phyloP scores from a whole-genome alignment of 169 alveolate genomes.

The Plasmodium fragile region DNA sequence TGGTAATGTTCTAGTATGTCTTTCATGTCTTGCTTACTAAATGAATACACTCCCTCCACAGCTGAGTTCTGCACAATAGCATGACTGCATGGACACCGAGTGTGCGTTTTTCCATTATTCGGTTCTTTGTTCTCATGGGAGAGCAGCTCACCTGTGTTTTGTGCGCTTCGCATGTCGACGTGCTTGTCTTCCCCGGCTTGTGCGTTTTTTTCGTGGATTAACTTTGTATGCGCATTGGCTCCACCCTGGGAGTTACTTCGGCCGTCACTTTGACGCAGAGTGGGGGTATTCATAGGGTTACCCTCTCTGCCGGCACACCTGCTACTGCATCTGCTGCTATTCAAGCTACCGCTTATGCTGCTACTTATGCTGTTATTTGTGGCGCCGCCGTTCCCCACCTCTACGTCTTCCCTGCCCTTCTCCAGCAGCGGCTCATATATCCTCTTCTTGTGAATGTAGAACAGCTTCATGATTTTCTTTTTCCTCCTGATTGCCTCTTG shows the following conservation, averaged over 20 bases:
- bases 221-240: background rate
- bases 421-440: slow-evolving; percentile 55
- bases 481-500: background rate
- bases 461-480: slow-evolving; percentile 24
- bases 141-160: background rate
- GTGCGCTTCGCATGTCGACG: background rate
- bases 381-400: background rate
- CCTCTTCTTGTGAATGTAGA: slow-evolving; percentile 34
- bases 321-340: background rate
- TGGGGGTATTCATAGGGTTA: background rate
- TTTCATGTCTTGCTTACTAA: slow-evolving; percentile 14
- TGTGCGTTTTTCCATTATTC: background rate
- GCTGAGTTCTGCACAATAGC: background rate
- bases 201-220: background rate
- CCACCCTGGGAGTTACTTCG: background rate
- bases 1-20: slow-evolving; percentile 16
- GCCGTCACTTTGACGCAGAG: background rate
- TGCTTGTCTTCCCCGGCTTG: background rate
- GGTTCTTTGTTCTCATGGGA: background rate
- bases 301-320: background rate
- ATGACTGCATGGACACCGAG: background rate
- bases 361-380: background rate
- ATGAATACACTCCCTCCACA: background rate
- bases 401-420: background rate
- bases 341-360: background rate